Evolutionary conservation across 176 grass and related monocot genomes (phyloP).

Genomic region (Pharus latifolius): DNA sequence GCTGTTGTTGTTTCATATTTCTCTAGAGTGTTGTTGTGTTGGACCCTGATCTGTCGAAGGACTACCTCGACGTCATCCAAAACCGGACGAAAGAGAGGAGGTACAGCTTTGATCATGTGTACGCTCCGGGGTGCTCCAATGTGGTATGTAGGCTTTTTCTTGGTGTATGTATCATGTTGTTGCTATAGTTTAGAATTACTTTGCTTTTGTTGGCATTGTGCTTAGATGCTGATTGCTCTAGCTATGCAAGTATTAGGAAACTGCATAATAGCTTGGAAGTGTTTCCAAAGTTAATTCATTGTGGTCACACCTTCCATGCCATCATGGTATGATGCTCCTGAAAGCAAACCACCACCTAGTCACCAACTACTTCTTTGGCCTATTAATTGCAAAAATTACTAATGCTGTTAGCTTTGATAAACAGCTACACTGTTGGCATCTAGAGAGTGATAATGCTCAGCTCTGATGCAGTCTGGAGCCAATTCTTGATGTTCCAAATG

Average conservation of each 20-base stretch:
- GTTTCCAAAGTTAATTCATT: not conserved
- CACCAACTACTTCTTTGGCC: not conserved
- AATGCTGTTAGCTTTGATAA: not conserved
- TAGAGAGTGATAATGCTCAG: slow-evolving; percentile 4
- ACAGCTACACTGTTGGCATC: slow-evolving; percentile 10
- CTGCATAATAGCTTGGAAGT: not conserved
- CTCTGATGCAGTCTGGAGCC: not conserved
- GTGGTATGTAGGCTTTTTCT: slow-evolving; percentile 47
- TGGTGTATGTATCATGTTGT: not conserved
- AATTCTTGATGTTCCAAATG: slow-evolving; percentile 25
- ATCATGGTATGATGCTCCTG: not conserved
- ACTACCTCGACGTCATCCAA: slow-evolving; percentile 87
- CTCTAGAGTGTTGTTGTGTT: slow-evolving; percentile 88
- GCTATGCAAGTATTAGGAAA: not conserved
- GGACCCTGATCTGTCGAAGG: slow-evolving; percentile 97
- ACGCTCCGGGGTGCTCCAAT: slow-evolving; percentile 66
- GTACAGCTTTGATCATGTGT: slow-evolving; percentile 97
- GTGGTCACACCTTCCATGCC: not conserved
- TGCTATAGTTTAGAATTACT: not conserved
- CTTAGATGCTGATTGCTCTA: not conserved
- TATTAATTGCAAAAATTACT: not conserved
- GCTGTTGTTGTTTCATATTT: too few relatives aligned
- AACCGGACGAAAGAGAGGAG: slow-evolving; percentile 89
- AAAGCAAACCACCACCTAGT: slow-evolving; percentile 1
- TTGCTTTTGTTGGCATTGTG: not conserved